phyloP scores from a whole-genome alignment of 257 asterid genomes.

The Haberlea rhodopensis region DNA sequence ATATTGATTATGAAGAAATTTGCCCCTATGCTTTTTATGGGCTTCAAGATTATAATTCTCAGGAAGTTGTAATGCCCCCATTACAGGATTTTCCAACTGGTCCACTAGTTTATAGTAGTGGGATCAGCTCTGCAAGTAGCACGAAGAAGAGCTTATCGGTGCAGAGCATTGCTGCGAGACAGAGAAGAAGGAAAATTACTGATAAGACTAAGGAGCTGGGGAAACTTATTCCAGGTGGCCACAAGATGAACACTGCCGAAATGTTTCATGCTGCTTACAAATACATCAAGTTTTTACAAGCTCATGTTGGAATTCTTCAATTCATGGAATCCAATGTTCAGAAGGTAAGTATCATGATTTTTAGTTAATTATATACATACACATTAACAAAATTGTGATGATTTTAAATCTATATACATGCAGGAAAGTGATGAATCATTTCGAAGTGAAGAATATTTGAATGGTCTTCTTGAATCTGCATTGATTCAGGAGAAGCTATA shows the following conservation, averaged over 20 bases:
- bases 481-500: constrained; percentile 70
- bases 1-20: constrained; percentile 15
- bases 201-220: constrained; percentile 86
- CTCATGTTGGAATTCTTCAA: constrained; percentile 63
- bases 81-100: constrained; percentile 29
- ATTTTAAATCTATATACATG: too few species aligned
- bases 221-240: constrained; percentile 83
- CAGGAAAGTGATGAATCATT: constrained; percentile 40
- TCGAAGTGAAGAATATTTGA: constrained; percentile 39
- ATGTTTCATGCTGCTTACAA: constrained; percentile 77
- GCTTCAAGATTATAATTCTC: constrained; percentile 26
- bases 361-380: too few species aligned
- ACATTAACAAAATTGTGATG: too few species aligned
- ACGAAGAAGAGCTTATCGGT: constrained; percentile 47
- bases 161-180: constrained; percentile 82
- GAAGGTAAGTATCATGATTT: too few species aligned
- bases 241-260: constrained; percentile 89
- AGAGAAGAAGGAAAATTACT: constrained; percentile 78
- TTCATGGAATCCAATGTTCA: constrained; percentile 35
- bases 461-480: constrained; percentile 55
- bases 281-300: constrained; percentile 68
- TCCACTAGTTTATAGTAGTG: constrained; percentile 30
- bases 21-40: constrained; percentile 13
- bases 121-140: too few species aligned
- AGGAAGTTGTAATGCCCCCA: constrained; percentile 19